phyloP scores from a whole-genome alignment of 495 filamentous ascomycete species.

The Evernia prunastri region DNA sequence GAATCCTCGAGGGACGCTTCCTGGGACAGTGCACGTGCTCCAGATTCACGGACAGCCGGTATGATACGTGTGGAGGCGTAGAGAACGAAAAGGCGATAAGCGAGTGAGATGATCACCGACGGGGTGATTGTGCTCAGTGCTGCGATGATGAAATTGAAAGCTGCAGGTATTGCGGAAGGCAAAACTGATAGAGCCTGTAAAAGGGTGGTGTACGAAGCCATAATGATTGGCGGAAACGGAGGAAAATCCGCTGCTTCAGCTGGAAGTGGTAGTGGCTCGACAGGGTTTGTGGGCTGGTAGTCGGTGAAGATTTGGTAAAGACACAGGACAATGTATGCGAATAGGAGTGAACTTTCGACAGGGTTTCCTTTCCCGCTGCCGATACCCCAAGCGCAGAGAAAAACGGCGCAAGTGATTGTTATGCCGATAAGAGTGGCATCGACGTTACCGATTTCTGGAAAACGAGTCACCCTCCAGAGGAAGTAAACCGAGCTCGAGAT shows the following conservation, averaged over 20 bases:
- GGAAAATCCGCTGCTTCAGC: conserved; percentile 72
- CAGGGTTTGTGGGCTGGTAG: conserved; percentile 69
- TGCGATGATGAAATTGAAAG: conserved; percentile 78
- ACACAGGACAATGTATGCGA: conserved; percentile 94
- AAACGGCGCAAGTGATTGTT: conserved; percentile 82
- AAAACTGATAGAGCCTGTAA: conserved; percentile 76
- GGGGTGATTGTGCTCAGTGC: conserved; percentile 91
- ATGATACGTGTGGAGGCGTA: conserved; percentile 96
- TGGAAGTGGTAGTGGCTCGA: conserved; percentile 48
- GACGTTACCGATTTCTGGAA: conserved; percentile 88
- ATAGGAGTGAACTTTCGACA: conserved; percentile 90
- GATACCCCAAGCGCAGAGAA: conserved; percentile 90
- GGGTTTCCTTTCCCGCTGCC: conserved; percentile 90
- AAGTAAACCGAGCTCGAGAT: conserved; percentile 95
- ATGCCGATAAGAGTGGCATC: conserved; percentile 90
- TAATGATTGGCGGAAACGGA: conserved; percentile 89
- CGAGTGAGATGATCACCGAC: conserved; percentile 86
- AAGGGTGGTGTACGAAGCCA: conserved; percentile 95
- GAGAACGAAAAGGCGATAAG: conserved; percentile 87
- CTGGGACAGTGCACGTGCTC: conserved; percentile 71
- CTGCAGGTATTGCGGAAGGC: conserved; percentile 75
- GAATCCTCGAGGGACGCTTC: conserved; percentile 78
- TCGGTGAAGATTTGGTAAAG: conserved; percentile 99
- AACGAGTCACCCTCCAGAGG: conserved; percentile 87
- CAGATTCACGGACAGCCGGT: conserved; percentile 80